These are phyloP conservation scores for Phyllosticta citribraziliensis DNA, from an alignment of 2,329 filamentous ascomycete genomes.

Conservation along the genomic window DNA sequence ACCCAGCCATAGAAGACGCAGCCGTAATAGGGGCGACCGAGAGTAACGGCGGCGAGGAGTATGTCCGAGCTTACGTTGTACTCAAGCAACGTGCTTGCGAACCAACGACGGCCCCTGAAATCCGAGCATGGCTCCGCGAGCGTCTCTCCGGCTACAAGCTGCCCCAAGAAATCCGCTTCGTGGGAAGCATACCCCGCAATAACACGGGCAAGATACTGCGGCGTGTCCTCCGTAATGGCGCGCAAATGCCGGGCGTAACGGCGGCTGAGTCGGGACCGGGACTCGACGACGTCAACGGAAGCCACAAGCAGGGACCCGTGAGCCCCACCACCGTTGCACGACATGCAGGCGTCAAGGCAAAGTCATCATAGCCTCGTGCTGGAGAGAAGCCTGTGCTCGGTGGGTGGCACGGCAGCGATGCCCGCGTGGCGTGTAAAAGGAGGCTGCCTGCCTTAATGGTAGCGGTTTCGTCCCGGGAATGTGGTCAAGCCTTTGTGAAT, in stretches of 20 bases:
- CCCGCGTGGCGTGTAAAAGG: not conserved
- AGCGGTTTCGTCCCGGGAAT: not conserved
- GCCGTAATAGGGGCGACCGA: constrained; percentile 29
- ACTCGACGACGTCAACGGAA: not conserved
- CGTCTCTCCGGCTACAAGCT: constrained; percentile 8
- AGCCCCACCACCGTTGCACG: not conserved
- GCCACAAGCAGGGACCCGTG: not conserved
- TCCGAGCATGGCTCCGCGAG: not conserved
- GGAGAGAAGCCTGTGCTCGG: not conserved
- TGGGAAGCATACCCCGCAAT: not conserved
- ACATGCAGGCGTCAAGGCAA: not conserved
- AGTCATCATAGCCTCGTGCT: not conserved
- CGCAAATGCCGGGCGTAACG: not conserved
- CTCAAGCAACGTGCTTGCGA: constrained; percentile 6
- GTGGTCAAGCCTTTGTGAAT: not conserved
- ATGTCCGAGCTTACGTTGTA: constrained; percentile 27
- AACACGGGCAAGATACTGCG: constrained; percentile 8
- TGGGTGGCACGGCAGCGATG: not conserved
- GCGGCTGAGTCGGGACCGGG: not conserved
- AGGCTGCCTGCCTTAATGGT: not conserved
- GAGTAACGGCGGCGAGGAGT: constrained; percentile 18
- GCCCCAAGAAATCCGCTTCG: constrained; percentile 1
- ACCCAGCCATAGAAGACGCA: constrained; percentile 30
- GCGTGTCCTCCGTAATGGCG: constrained; percentile 1
- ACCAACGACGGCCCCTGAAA: constrained; percentile 1